Evolutionary conservation across 148 eudicot species (phyloP).

Genomic region (Camellia granthamiana): DNA sequence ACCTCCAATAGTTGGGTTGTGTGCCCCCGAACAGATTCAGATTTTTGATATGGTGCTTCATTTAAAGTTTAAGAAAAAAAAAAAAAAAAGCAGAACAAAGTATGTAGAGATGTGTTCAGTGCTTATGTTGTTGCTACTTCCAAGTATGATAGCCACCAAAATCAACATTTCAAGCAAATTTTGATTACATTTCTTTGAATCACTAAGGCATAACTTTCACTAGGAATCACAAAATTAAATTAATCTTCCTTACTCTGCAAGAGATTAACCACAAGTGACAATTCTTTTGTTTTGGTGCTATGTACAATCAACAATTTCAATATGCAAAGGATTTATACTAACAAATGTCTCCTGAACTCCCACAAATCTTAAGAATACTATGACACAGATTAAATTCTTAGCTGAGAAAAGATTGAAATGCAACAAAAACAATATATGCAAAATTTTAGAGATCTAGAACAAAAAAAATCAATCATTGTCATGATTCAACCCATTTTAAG

Average conservation of each 20-base stretch:
- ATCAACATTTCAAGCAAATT: not conserved
- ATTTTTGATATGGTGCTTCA: not conserved
- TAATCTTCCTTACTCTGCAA: not conserved
- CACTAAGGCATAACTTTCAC: not conserved
- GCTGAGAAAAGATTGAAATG: not conserved
- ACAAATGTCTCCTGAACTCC: not conserved
- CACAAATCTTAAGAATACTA: not conserved
- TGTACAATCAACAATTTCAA: too few species aligned
- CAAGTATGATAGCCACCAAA: not conserved
- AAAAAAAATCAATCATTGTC: not conserved
- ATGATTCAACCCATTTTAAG: not conserved
- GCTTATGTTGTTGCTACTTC: not conserved
- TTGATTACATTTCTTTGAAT: not conserved
- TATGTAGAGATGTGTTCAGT: too few species aligned
- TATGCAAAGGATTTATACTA: too few species aligned
- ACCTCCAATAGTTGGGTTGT: not conserved
- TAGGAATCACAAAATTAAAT: not conserved
- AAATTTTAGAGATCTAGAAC: not conserved
- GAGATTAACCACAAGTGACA: too few species aligned
- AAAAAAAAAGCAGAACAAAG: too few species aligned
- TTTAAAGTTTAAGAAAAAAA: too few species aligned
- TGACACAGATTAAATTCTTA: not conserved
- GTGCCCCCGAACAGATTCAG: not conserved
- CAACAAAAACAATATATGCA: not conserved
- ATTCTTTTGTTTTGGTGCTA: too few species aligned